Evolutionary conservation across 75 land plant genomes (phyloP), one percentile per base, ranked within the genome.

Genomic region (Picea glauca): DNA sequence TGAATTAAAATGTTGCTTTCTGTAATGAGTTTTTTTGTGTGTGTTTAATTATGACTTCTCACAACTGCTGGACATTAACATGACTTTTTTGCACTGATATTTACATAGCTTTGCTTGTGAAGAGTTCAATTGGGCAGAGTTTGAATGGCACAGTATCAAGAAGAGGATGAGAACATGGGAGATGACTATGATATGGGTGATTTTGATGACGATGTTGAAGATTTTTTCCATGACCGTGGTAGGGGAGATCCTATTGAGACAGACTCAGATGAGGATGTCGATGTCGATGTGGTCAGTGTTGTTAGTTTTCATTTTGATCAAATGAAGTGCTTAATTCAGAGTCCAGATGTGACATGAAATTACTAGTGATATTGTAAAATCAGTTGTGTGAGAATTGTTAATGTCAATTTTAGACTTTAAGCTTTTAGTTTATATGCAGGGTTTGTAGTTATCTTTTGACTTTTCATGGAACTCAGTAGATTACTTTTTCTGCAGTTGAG

Each of bases 211-310:
- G 90, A 88, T 65, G 81, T 85, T 81, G 85, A 93, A 33, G 33
- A 17, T 67, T n/a, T 70, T 6, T 40, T 5, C 58, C 83, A 84
- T 75, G 81, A 56, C 43, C 88, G 77, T 60, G 80, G 85, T 62
- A 84, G 75, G 57, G 73, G 83, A 66, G 87, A 59, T 58, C 91
- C 76, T 13, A 82, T 88, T 3, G 96, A 93, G 35, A 84, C 96
- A 15, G 96, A 93, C 13, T 90, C 90, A 15, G 94, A 93, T 13
- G 87, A 87, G 54, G 95, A 93, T 20, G 79, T 85, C 80, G 86
- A 78, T 76, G 81, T 57, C 80, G 86, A 78, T 76, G 81, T 57
- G 79, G 80, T 76, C 11, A 76, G 70, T 82, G 74, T 81, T 46
- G 79, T 67, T 30, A 23, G 58, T 20, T 3, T 72, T 21, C 57